Percentiles rank a stretch among this genome's conserved stretches.
phyloP scores from a whole-genome alignment of 345 rosid genomes.

The Melaleuca quinquenervia region DNA sequence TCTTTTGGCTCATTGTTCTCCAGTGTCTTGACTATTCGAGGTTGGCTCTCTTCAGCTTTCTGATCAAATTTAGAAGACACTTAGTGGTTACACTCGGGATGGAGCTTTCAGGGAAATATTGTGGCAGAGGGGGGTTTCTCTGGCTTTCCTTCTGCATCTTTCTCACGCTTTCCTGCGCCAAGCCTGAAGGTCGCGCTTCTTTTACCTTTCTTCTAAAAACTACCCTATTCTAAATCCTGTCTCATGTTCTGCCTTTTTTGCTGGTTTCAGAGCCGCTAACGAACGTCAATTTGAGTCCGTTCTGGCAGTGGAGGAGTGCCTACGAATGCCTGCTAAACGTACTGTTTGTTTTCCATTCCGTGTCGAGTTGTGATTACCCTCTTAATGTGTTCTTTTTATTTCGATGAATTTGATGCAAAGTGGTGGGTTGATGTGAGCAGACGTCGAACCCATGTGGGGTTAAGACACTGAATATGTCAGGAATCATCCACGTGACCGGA shows the following conservation, averaged over 20 bases:
- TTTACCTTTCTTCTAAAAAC: background rate
- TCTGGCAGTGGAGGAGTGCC: conserved; percentile 24
- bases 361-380: background rate
- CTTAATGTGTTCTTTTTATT: background rate
- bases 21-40: background rate
- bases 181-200: background rate
- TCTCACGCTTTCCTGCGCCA: background rate
- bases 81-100: background rate
- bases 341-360: background rate
- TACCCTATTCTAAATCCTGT: background rate
- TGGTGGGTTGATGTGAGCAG: background rate
- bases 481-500: conserved; percentile 3
- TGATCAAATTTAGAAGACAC: background rate
- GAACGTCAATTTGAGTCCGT: conserved; percentile 21
- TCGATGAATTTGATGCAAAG: background rate
- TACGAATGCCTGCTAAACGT: conserved; percentile 16
- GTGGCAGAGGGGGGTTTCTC: background rate
- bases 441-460: background rate
- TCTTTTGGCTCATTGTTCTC: background rate
- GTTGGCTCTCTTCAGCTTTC: background rate
- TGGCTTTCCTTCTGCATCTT: background rate
- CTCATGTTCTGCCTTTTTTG: background rate
- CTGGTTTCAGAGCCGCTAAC: background rate
- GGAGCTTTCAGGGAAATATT: background rate
- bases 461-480: conserved; percentile 2